These are phyloP conservation scores for Conticribra guillardii DNA, from an alignment of 108 stramenopile species.

Conservation along the genomic window DNA sequence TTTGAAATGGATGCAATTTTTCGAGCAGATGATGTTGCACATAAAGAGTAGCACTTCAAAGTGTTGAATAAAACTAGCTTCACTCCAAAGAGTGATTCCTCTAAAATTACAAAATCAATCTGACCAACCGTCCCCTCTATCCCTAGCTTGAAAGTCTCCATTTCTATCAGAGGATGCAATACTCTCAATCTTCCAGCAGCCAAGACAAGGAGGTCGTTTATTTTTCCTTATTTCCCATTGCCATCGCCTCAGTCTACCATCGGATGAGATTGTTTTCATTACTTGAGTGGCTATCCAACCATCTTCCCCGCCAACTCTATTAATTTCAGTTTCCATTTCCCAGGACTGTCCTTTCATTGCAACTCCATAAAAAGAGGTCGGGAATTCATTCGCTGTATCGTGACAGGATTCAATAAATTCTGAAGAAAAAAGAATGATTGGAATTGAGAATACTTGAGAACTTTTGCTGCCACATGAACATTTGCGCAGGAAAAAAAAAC, in stretches of 20 bases:
- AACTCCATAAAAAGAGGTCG: conserved; percentile 59
- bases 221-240: conserved; percentile 55
- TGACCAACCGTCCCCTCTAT: conserved; percentile 23
- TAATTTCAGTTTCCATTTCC: conserved; percentile 43
- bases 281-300: conserved; percentile 62
- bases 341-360: conserved; percentile 55
- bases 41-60: no score
- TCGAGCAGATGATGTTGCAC: no score
- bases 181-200: conserved; percentile 50
- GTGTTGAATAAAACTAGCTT: no score
- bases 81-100: no score
- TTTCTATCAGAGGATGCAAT: conserved; percentile 56
- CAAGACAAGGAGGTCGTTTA: conserved; percentile 41
- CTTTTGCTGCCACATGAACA: not conserved
- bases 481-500: no score
- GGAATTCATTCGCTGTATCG: conserved; percentile 49
- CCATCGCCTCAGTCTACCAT: conserved; percentile 54
- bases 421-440: not conserved
- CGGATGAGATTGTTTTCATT: conserved; percentile 52
- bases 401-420: conserved; percentile 60
- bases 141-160: conserved; percentile 52
- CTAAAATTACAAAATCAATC: no score
- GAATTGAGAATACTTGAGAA: not conserved
- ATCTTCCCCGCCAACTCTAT: conserved; percentile 47
- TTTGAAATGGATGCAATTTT: no score